These are phyloP conservation scores for Panaeolus cyanescens DNA, from an alignment of 768 basidiomycete genomes.

Conservation along the genomic window DNA sequence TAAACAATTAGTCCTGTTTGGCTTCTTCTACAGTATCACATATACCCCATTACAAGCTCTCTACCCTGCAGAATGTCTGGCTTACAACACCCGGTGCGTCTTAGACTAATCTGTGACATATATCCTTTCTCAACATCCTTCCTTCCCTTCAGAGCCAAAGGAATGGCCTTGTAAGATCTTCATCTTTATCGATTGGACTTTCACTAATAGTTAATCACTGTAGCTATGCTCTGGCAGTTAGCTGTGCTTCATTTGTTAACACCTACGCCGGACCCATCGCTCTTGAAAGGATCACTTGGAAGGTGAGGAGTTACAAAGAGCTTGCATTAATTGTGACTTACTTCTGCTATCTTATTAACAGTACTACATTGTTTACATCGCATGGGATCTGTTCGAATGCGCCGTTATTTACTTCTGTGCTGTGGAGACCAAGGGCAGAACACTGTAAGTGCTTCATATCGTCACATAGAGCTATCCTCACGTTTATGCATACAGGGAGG, in stretches of 20 bases:
- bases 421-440: slow-evolving; percentile 44
- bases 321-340: background rate
- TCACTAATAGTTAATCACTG: no score
- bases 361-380: slow-evolving; percentile 42
- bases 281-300: slow-evolving; percentile 35
- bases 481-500: slow-evolving; percentile 29
- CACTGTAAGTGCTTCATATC: slow-evolving; percentile 31
- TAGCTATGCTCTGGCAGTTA: slow-evolving; percentile 45
- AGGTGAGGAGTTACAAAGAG: slow-evolving; percentile 19
- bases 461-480: background rate
- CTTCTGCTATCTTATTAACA: slow-evolving; percentile 6
- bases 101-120: background rate
- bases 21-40: slow-evolving; percentile 52
- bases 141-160: slow-evolving; percentile 48
- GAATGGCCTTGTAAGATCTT: slow-evolving; percentile 51
- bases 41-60: slow-evolving; percentile 63
- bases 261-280: slow-evolving; percentile 48
- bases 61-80: slow-evolving; percentile 56
- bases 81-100: slow-evolving; percentile 49
- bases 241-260: slow-evolving; percentile 48
- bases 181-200: background rate
- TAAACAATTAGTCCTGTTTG: slow-evolving; percentile 58
- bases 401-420: slow-evolving; percentile 38
- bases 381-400: slow-evolving; percentile 42
- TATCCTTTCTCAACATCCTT: background rate